Percentiles rank a stretch among this genome's conserved stretches.
phyloP scores from a whole-genome alignment of 2,329 filamentous ascomycete species.

The Diaporthe sp. region DNA sequence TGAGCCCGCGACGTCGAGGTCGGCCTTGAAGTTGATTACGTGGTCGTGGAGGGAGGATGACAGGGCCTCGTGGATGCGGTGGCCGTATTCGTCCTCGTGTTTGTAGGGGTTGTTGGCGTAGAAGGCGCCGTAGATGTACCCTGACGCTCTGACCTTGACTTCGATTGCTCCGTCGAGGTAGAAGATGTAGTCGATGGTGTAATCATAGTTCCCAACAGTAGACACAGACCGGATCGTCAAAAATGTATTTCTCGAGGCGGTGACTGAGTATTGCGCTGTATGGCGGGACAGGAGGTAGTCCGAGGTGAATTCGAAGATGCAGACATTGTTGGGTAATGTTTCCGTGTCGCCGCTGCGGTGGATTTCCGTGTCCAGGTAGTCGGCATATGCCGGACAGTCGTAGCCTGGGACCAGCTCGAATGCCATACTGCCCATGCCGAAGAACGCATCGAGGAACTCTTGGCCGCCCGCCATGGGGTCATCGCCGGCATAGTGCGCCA shows the following conservation, averaged over 20 bases:
- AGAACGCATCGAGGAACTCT: conserved; percentile 57
- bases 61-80: conserved; percentile 50
- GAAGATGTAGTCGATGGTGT: conserved; percentile 52
- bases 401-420: conserved; percentile 56
- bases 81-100: conserved; percentile 50
- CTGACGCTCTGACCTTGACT: conserved; percentile 53
- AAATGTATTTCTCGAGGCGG: conserved; percentile 46
- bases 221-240: conserved; percentile 54
- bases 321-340: conserved; percentile 50
- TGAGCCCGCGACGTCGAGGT: conserved; percentile 52
- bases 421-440: conserved; percentile 51
- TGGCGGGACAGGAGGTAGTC: conserved; percentile 54
- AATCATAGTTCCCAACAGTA: conserved; percentile 59
- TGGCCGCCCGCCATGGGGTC: conserved; percentile 58
- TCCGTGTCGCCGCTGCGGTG: conserved; percentile 48
- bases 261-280: conserved; percentile 47
- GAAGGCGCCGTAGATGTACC: conserved; percentile 52
- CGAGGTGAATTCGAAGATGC: conserved; percentile 54
- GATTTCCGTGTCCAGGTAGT: conserved; percentile 52
- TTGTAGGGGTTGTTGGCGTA: conserved; percentile 45
- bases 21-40: conserved; percentile 55
- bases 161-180: conserved; percentile 53
- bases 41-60: conserved; percentile 54
- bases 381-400: conserved; percentile 51
- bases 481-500: conserved; percentile 64